These are phyloP conservation scores for Citrus mangshanensis DNA, from an alignment of 345 rosid genomes.

Conservation along the genomic window DNA sequence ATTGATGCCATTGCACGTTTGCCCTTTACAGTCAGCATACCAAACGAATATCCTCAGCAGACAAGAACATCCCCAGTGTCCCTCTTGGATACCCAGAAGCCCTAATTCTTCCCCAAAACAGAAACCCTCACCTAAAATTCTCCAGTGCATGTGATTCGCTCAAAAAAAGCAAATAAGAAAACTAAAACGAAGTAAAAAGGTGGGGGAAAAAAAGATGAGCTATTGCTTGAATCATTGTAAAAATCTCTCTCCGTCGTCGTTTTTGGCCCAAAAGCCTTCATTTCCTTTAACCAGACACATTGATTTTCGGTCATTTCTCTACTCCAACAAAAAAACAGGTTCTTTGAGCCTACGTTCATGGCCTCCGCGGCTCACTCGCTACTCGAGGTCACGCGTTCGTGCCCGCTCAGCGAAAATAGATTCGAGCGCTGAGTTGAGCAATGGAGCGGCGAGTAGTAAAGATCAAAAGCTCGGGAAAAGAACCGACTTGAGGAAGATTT, in stretches of 20 bases:
- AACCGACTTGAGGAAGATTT: constrained; percentile 80
- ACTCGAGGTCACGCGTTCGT: not conserved
- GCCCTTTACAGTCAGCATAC: not conserved
- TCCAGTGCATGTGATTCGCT: not conserved
- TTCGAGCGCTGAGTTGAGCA: constrained; percentile 11
- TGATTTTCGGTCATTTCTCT: constrained; percentile 19
- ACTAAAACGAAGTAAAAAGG: not conserved
- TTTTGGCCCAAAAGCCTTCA: constrained; percentile 12
- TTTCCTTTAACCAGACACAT: constrained; percentile 18
- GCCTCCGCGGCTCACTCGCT: constrained; percentile 16
- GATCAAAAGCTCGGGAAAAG: constrained; percentile 44
- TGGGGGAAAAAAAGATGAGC: constrained; percentile 7
- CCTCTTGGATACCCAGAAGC: not conserved
- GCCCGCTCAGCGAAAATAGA: constrained; percentile 14
- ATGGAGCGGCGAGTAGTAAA: not conserved
- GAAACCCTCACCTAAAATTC: not conserved
- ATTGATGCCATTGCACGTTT: too few relatives aligned
- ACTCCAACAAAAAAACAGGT: constrained; percentile 9
- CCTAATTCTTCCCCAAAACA: not conserved
- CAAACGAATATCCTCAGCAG: not conserved
- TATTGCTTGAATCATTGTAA: constrained; percentile 25
- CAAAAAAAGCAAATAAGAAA: not conserved
- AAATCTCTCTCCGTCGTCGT: constrained; percentile 14
- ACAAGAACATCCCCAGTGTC: not conserved
- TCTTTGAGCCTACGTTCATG: constrained; percentile 27